Conservation (phyloP, 1,284 basidiomycete species). For the Kwoniella shivajii region DNA sequence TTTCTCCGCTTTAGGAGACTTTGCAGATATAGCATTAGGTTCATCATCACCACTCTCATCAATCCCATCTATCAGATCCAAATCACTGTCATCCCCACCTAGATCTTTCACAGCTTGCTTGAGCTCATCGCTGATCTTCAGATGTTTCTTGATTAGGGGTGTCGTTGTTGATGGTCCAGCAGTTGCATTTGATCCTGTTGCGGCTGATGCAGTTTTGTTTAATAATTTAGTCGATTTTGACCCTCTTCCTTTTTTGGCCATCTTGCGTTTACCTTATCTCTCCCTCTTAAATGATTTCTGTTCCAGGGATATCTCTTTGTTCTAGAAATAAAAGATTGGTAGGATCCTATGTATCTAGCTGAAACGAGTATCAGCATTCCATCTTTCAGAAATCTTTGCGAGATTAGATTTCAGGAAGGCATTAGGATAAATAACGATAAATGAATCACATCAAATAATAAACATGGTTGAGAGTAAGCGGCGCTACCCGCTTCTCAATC, state of each 20-base stretch:
- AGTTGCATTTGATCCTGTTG: slow-evolving; percentile 8
- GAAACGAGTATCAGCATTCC: too few species aligned
- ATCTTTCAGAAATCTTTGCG: too few species aligned
- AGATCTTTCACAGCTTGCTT: slow-evolving; percentile 57
- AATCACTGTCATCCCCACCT: slow-evolving; percentile 61
- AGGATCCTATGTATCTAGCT: too few species aligned
- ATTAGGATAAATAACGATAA: too few species aligned
- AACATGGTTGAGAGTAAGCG: too few species aligned
- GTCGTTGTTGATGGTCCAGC: slow-evolving; percentile 1
- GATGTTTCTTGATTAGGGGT: neutral
- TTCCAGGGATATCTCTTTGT: too few species aligned
- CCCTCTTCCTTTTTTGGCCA: slow-evolving; percentile 20
- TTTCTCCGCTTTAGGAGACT: slow-evolving; percentile 8
- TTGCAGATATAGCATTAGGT: slow-evolving; percentile 22
- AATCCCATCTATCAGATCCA: slow-evolving; percentile 57
- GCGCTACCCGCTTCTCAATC: too few species aligned
- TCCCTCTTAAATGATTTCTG: neutral
- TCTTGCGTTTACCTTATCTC: slow-evolving; percentile 1
- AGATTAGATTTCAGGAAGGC: too few species aligned
- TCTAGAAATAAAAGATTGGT: too few species aligned
- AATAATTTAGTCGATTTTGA: slow-evolving; percentile 21
- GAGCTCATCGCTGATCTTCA: slow-evolving; percentile 42
- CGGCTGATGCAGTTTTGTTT: slow-evolving; percentile 1
- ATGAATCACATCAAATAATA: too few species aligned
- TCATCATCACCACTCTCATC: slow-evolving; percentile 54